phyloP scores from a whole-genome alignment of 306 rosid genomes.

The Cucurbita moschata region DNA sequence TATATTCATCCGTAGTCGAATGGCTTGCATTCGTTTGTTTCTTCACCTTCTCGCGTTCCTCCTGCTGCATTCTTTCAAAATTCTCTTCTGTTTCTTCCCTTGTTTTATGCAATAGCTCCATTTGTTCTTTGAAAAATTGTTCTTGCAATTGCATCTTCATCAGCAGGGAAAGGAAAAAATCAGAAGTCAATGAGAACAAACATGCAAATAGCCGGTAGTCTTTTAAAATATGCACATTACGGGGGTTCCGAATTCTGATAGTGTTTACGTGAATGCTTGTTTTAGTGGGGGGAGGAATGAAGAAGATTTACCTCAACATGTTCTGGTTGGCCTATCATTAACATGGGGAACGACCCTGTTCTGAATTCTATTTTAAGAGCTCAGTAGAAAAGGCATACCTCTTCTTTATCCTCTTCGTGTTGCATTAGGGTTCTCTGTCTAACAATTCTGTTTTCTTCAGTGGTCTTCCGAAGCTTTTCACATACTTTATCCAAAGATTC shows the following conservation, averaged over 20 bases:
- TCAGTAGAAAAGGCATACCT: constrained; percentile 31
- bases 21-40: constrained; percentile 28
- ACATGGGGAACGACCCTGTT: too few species aligned
- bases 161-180: neutral
- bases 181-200: constrained; percentile 6
- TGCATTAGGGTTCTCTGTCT: constrained; percentile 36
- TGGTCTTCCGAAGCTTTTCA: constrained; percentile 38
- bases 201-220: neutral
- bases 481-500: constrained; percentile 30
- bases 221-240: too few species aligned
- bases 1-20: constrained; percentile 27
- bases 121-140: constrained; percentile 47
- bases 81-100: constrained; percentile 46
- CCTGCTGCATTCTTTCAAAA: constrained; percentile 69
- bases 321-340: too few species aligned
- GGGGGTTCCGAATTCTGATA: too few species aligned
- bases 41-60: constrained; percentile 57
- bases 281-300: too few species aligned
- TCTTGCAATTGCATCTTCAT: constrained; percentile 61
- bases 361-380: neutral
- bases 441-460: constrained; percentile 46
- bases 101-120: constrained; percentile 30
- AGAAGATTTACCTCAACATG: too few species aligned
- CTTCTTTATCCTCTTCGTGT: constrained; percentile 55
- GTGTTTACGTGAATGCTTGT: too few species aligned